A percentile compares a stretch with the other conserved stretches of the same genome.
These are phyloP conservation scores for Opeltia flavorubescens DNA, from an alignment of 495 filamentous ascomycete species.

Conservation along the genomic window DNA sequence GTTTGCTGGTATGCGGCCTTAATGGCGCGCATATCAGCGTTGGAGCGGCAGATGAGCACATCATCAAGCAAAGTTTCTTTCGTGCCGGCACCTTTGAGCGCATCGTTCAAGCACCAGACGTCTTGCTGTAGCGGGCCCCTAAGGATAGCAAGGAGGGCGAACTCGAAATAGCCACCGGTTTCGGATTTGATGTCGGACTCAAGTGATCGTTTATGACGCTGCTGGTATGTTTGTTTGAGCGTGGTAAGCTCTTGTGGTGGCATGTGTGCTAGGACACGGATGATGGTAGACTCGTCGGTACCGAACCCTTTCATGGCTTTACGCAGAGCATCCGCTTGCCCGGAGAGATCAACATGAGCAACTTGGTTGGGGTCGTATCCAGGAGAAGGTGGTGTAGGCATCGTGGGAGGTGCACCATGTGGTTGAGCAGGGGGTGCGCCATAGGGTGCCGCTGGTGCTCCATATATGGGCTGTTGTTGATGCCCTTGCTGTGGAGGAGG, in stretches of 20 bases:
- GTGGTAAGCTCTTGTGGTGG: conserved; percentile 60
- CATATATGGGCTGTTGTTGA: conserved; percentile 16
- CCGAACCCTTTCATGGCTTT: conserved; percentile 87
- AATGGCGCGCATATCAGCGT: conserved; percentile 74
- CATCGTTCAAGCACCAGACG: conserved; percentile 44
- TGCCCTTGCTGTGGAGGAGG: conserved; percentile 17
- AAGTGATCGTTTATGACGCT: conserved; percentile 48
- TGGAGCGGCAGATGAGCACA: conserved; percentile 64
- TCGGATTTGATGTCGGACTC: conserved; percentile 64
- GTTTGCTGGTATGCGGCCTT: conserved; percentile 56
- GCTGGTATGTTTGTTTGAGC: conserved; percentile 49
- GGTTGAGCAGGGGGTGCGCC: conserved; percentile 24
- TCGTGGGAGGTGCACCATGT: conserved; percentile 28
- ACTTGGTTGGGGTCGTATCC: conserved; percentile 49
- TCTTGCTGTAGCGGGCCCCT: conserved; percentile 68
- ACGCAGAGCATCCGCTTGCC: conserved; percentile 54
- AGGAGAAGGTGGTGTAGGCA: conserved; percentile 29
- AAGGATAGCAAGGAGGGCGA: conserved; percentile 53
- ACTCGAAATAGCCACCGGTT: conserved; percentile 55
- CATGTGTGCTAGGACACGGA: conserved; percentile 46
- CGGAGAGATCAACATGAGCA: conserved; percentile 47
- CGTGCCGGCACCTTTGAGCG: conserved; percentile 67
- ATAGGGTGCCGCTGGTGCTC: conserved; percentile 27
- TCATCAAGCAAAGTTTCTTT: conserved; percentile 80
- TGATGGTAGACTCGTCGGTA: conserved; percentile 66